Evolutionary conservation across 2,329 filamentous ascomycete genomes (phyloP), one percentile per base, ranked within the genome.

Genomic region (Venturiaceae sp.): DNA sequence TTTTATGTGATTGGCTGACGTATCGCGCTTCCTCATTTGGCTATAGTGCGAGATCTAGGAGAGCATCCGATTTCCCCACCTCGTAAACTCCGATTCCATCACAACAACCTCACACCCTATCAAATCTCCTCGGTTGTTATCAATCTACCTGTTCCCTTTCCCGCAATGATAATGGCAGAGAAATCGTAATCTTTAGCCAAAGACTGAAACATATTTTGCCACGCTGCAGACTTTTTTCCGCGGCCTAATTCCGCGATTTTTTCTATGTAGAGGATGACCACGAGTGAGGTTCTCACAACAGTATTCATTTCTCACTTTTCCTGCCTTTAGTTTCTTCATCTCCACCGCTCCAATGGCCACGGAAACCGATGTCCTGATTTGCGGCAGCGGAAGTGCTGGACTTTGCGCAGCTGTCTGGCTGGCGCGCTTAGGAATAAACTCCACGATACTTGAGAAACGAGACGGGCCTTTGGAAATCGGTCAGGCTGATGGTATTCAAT

Each of bases 401-500:
- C 75, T 86, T 55, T 81, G 78, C 63, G 81, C 82, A 5, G 83
- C 80, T 11, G 74, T 80, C 30, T 86, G 82, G 83, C 78, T 86
- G 3, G 74, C 83, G 1, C 78, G 78, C 23, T 79, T 77, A 66
- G 77, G 77, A n/a, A 73, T 85, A 61, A 68, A 71, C 26, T 84
- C 77, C 71, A 78, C 74, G 46, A 77, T 87, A 28, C 71, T 86
- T 0, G 84, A 87, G 63, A 75, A 75, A 5, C 77, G 80, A 5
- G 60, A 69, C 3, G 83, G 81, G 0, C 81, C 80, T 0, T 73
- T 86, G 54, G 65, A 74, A 41, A 74, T 77, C 50, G 84, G 83
- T 2, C 82, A 87, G 68, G 85, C 84, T 14, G 84, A 88, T 62
- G 82, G 81, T 1, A 73, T 86, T 2, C 83, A 88, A 69, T 82